Evolutionary conservation across 768 basidiomycete genomes (phyloP).

Genomic region (Chalciporus piperatus): DNA sequence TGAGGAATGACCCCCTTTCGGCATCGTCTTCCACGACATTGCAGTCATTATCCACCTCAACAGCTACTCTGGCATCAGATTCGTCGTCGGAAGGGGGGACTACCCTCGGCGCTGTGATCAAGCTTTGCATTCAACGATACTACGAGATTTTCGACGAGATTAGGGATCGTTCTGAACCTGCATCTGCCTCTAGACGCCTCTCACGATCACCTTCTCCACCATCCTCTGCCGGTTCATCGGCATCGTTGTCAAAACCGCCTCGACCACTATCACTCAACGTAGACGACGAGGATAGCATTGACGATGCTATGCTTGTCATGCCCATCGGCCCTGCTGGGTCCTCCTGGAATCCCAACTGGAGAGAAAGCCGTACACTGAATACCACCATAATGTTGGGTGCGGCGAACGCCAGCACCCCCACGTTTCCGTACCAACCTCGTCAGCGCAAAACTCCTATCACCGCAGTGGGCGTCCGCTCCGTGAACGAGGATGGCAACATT

Average conservation of each 20-base stretch:
- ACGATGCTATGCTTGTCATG: conserved; percentile 75
- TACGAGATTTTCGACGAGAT: conserved; percentile 86
- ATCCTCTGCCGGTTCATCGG: conserved; percentile 20
- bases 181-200: conserved; percentile 28
- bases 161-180: conserved; percentile 65
- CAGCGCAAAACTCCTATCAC: conserved; percentile 34
- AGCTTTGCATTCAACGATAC: conserved; percentile 77
- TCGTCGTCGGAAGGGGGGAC: conserved; percentile 45
- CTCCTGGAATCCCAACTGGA: conserved; percentile 5
- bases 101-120: conserved; percentile 69
- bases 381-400: conserved; percentile 25
- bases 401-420: conserved; percentile 7
- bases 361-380: conserved; percentile 12
- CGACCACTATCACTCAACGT: conserved; percentile 29
- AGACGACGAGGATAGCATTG: conserved; percentile 71
- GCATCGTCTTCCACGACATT: conserved; percentile 12
- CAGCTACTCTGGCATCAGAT: conserved; percentile 22
- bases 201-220: conserved; percentile 31
- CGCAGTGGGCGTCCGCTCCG: conserved; percentile 29
- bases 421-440: conserved; percentile 38
- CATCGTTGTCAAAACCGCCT: conserved; percentile 21
- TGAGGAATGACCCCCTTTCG: conserved; percentile 29
- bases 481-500: conserved; percentile 32
- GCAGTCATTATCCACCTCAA: conserved; percentile 1
- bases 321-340: conserved; percentile 48